Evolutionary conservation across 2,329 filamentous ascomycete species (phyloP).

Genomic region (Orbilia brochopaga): DNA sequence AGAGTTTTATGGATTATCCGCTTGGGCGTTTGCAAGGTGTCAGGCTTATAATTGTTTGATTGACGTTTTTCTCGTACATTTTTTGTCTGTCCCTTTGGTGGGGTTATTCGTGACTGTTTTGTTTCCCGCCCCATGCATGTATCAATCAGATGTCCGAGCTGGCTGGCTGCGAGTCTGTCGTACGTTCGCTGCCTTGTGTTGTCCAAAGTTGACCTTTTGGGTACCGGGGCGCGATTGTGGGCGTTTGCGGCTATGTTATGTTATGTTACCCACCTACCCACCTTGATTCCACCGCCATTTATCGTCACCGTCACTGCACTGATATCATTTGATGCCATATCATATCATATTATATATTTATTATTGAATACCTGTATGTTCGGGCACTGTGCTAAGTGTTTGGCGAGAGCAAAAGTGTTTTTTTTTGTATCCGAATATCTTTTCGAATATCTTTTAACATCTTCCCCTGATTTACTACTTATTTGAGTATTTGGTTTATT

Average conservation of each 20-base stretch:
- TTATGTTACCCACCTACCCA: not conserved
- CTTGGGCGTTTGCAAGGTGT: conserved; percentile 19
- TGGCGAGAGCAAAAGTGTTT: conserved; percentile 26
- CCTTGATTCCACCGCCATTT: not conserved
- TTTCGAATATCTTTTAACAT: conserved; percentile 24
- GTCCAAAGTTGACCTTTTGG: conserved; percentile 22
- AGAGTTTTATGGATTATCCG: too few species aligned
- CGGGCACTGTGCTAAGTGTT: not conserved
- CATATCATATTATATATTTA: too few species aligned
- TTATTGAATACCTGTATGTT: not conserved
- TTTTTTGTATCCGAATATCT: conserved; percentile 60
- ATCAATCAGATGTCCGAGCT: conserved; percentile 3
- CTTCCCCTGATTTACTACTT: too few species aligned
- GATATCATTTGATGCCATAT: conserved; percentile 7
- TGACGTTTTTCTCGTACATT: conserved; percentile 2
- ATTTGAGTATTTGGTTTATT: not conserved
- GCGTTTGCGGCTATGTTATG: not conserved
- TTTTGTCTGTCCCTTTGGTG: conserved; percentile 15
- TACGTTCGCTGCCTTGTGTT: not conserved
- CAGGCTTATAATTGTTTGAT: conserved; percentile 25
- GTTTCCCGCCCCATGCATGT: not conserved
- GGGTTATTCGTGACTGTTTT: conserved; percentile 10
- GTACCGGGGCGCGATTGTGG: not conserved
- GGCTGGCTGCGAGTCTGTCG: not conserved
- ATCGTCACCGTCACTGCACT: not conserved